Evolutionary conservation across 768 basidiomycete genomes (phyloP).

Genomic region (Lentinula detonsa): DNA sequence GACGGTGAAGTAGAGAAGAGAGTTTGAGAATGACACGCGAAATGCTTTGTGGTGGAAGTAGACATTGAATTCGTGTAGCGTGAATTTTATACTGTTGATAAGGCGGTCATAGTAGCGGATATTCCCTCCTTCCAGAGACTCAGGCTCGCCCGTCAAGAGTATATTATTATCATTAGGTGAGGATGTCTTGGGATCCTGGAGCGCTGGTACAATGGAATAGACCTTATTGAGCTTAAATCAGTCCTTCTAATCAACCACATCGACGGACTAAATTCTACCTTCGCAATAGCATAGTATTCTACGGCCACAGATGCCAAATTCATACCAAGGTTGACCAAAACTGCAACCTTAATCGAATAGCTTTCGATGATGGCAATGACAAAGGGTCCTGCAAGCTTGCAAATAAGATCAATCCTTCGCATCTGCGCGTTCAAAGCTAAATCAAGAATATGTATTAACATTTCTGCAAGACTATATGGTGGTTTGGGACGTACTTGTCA

Average conservation of each 20-base stretch:
- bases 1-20: conserved; percentile 23
- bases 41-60: conserved; percentile 17
- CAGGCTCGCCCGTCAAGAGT: background rate
- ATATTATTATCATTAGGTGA: background rate
- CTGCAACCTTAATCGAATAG: conserved; percentile 15
- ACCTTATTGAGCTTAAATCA: no score
- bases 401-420: conserved; percentile 24
- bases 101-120: no score
- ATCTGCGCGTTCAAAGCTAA: conserved; percentile 19
- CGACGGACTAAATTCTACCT: conserved; percentile 9
- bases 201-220: no score
- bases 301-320: conserved; percentile 16
- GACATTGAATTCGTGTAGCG: conserved; percentile 9
- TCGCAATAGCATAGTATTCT: conserved; percentile 20
- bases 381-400: conserved; percentile 20
- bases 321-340: conserved; percentile 12
- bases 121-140: background rate
- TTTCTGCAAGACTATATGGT: background rate
- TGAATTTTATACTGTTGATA: background rate
- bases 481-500: background rate
- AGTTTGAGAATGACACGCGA: conserved; percentile 17
- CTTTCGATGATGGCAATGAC: conserved; percentile 19
- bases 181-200: background rate
- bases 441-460: background rate
- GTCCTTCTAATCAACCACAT: background rate